Evolutionary conservation across 768 basidiomycete species (phyloP), one percentile per base, ranked within the genome.

Genomic region (Serendipita sp.): DNA sequence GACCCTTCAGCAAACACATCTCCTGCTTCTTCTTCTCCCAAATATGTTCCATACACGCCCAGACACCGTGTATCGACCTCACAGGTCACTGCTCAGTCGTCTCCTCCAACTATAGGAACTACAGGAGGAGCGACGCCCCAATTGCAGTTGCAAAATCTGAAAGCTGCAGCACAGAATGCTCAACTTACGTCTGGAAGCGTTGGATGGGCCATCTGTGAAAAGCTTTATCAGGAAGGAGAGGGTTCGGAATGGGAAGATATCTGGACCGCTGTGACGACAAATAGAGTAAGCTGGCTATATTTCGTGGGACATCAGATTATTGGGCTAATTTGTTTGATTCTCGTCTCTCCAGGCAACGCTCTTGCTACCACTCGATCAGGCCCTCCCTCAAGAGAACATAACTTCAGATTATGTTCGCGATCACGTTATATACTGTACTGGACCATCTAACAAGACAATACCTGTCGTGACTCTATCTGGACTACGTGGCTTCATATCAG

Each of bases 401-500:
- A 87, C 86, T 0, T 74, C 83, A 0, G 86, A 91, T 2, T 84
- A 93, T 65, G 76, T 96, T 35, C 84, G 82, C 71, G 92, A 96
- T 70, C 95, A 99, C 71, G 73, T 95, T 65, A 76, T 83, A 35
- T 78, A 91, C 36, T 84, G 79, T 68, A 83, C 88, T 63, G 77
- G 76, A 1, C 71, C 77, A 15, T 75, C 80, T 1, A 75, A 78
- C 28, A 47, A 67, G 52, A 72, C 76, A 54, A 77, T 81, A 3
- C 79, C 81, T 36, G 73, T 91, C 11, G 79, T 91, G 2, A 91
- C 91, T 0, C 75, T 94, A 41, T 92, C 91, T 0, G 95, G 94
- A 3, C 75, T 97, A 32, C 77, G 93, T 23, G 93, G 91, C 3
- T 78, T 76, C 3, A 72, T 91, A 13, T 75, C 79, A 52, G 79